phyloP scores from a whole-genome alignment of 2,329 filamentous ascomycete species.

The Ceratocystis albifundus region DNA sequence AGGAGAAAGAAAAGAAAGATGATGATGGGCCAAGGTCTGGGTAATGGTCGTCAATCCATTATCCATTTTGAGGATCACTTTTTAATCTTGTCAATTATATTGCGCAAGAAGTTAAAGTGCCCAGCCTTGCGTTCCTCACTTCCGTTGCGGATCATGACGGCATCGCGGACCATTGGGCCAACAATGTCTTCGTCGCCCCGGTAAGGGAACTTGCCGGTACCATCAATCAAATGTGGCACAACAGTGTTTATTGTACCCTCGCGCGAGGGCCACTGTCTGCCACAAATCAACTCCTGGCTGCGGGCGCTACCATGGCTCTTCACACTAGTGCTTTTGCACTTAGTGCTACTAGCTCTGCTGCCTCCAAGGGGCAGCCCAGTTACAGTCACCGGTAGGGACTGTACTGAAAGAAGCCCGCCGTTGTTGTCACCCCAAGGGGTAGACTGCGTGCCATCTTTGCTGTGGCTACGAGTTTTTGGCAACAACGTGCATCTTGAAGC shows the following conservation, averaged over 20 bases:
- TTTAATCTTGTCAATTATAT: conserved; percentile 37
- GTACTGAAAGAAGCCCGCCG: conserved; percentile 30
- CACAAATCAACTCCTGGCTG: conserved; percentile 33
- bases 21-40: no score
- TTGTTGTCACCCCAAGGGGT: conserved; percentile 36
- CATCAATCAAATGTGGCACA: conserved; percentile 57
- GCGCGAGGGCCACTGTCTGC: conserved; percentile 36
- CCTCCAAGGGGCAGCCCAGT: conserved; percentile 8
- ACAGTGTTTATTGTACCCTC: conserved; percentile 49
- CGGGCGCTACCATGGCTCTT: not conserved
- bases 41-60: not conserved
- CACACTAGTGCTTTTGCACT: conserved; percentile 23
- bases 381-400: conserved; percentile 22
- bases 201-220: conserved; percentile 74
- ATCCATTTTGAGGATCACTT: not conserved
- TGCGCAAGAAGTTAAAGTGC: conserved; percentile 39
- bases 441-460: conserved; percentile 32
- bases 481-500: conserved; percentile 17
- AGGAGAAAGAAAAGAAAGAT: no score
- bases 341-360: not conserved
- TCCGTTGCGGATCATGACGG: conserved; percentile 39
- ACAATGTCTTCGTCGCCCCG: conserved; percentile 88
- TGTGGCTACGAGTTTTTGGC: conserved; percentile 31
- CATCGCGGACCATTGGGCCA: conserved; percentile 68
- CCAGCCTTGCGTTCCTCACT: conserved; percentile 35